Evolutionary conservation across 768 basidiomycete genomes (phyloP).

Genomic region (Crucibulum laeve): DNA sequence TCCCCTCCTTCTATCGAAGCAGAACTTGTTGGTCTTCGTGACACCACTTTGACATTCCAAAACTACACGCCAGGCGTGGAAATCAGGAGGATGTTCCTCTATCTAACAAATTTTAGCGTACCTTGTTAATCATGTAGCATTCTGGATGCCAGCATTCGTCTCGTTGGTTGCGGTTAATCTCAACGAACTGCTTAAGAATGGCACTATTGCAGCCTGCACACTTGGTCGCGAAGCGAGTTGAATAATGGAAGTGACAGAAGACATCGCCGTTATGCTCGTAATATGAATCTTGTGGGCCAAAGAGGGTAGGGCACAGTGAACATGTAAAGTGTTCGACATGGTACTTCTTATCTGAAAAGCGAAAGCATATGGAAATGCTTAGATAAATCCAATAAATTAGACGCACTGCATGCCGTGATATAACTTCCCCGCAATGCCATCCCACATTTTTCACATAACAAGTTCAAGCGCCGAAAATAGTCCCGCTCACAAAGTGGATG

Average conservation of each 20-base stretch:
- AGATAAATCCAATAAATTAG: constrained; percentile 4
- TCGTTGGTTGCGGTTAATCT: constrained; percentile 96
- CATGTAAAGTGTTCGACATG: constrained; percentile 99
- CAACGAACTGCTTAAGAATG: constrained; percentile 98
- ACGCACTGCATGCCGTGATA: constrained; percentile 95
- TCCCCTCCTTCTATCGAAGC: constrained; percentile 45
- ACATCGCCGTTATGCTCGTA: constrained; percentile 99
- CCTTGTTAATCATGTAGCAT: constrained; percentile 99
- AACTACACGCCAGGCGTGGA: constrained; percentile 52
- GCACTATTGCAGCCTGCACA: constrained; percentile 97
- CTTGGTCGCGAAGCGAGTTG: constrained; percentile 96
- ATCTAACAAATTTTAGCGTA: constrained; percentile 19
- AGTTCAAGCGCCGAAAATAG: constrained; percentile 92
- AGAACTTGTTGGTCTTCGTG: constrained; percentile 64
- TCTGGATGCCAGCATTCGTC: constrained; percentile 99
- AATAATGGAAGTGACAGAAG: constrained; percentile 99
- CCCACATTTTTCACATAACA: constrained; percentile 95
- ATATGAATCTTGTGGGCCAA: constrained; percentile 98
- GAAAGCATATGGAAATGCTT: too few species aligned
- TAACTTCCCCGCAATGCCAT: constrained; percentile 95
- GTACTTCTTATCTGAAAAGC: constrained; percentile 86
- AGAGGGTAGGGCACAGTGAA: constrained; percentile 91
- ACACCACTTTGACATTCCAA: constrained; percentile 96
- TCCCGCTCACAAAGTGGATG: constrained; percentile 97
- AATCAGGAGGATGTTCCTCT: background rate